Base-by-base conservation (phyloP, 495 filamentous ascomycete genomes). In the Neurospora sp. region DNA sequence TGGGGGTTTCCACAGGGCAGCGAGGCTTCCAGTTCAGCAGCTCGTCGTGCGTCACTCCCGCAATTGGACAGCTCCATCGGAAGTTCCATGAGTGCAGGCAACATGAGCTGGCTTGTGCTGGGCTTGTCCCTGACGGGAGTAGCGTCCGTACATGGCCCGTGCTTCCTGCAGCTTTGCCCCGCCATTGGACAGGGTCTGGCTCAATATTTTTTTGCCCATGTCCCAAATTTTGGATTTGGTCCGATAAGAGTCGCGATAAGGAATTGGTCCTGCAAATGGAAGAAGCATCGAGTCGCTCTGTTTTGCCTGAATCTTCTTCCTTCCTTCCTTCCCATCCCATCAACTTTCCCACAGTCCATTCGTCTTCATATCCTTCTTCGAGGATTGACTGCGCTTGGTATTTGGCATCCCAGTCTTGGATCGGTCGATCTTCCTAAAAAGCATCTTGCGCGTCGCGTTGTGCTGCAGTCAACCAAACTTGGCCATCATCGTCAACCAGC, bases 191-290 rank as follows among this genome's bases (percentile, higher is more conserved):
- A 78, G 77, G 75, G 76, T 80, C 76, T 71, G 74, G 70, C 44
- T 78, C 77, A 73, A 74, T 77, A 76, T 80, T 80, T 80, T 79
- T 78, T 77, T 35, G 73, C 74, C 70, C 39, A 61, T 61, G 53
- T 37, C 53, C 53, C 22, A 61, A 31, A 61, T 61, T 53, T 65
- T 35, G 53, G 27, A 37, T 31, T 16, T 18, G 2, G 27, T 4
- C 27, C 14, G 53, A 65, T 65, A 65, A 65, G 53, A 65, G 6
- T 65, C 1, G 27, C 27, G 53, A 65, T 65, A 65, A 65, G 53
- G 53, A 65, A 61, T 0, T 65, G 12, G 53, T 65, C 53, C 53
- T 65, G 53, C 53, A 65, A 14, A 35, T 35, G 31, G 31, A 35
- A 65, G 14, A 14, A 27, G n/a, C n/a, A n/a, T n/a, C n/a, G n/a